Base-by-base conservation (phyloP, 2,329 filamentous ascomycete species). In the Periconia sp. region DNA sequence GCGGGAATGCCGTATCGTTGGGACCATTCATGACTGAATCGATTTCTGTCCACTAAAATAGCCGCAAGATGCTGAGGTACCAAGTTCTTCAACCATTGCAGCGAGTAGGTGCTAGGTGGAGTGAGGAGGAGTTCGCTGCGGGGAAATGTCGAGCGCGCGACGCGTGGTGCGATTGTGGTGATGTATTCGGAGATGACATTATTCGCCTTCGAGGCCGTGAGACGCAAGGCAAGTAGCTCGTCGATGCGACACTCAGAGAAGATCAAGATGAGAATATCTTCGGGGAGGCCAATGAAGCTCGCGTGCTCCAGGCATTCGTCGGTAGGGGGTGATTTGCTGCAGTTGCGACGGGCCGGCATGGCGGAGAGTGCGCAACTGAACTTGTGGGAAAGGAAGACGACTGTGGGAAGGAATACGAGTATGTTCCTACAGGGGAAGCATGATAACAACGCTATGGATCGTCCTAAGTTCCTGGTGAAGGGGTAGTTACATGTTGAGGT, bases 241-340 rank as follows among this genome's bases (percentile, higher is more conserved):
- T 70, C 67, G 45, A 73, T 59, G 41, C 59, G 59, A 45, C 66
- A 71, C 49, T 63, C 58, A 9, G 54, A 64, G 45, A 54, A 59
- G 17, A 72, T 59, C 8, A 66, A 37, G 49, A 72, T 66, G 41
- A 73, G 64, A 17, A 72, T 50, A 40, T 72, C 67, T 37, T 69
- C 67, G 8, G 66, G 65, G 3, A 71, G 56, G 9, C 56, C 52
- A 37, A 57, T 45, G 48, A 66, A 62, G 40, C 45, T 46, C 19
- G 30, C 41, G n/a, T 47, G 41, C n/a, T 45, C 50, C n/a, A 45
- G 18, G 11, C 7, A 33, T 13, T n/a, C 15, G 33, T 53, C 19
- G 35, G 17, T 37, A 17, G 49, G 50, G 17, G 45, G 49, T 15
- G 50, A 18, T 51, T 41, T 54, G 20, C 50, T 47, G 20, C 57